Evolutionary conservation across 129 eudicot species (phyloP), one percentile per base, ranked within the genome.

Genomic region (Saussurea involucrata): DNA sequence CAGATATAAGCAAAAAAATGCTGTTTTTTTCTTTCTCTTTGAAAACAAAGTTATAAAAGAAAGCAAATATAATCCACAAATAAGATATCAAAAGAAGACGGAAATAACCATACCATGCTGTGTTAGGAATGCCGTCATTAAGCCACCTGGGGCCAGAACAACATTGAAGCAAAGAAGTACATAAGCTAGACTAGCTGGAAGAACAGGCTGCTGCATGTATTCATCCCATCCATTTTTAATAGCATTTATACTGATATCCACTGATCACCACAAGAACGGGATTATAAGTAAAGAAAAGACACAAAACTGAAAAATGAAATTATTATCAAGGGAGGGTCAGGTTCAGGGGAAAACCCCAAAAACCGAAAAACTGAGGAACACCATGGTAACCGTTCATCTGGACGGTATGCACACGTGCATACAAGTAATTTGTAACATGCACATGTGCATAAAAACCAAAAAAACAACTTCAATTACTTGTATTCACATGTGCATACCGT

Each of bases 161-260:
- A 87, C 90, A 76, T 95, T 95, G 83, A 90, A 95, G 86, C 86
- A 89, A 77, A 95, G 96, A 78, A 95, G 92, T 67, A 95, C 99
- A 81, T 90, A 95, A 61, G 99, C 99, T 69, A 95, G 82, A 90
- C 99, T 95, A 46, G 99, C 99, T 1, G 99, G 99, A 80, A 95
- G 97, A 86, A 95, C 95, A 81, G 99, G 99, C 89, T 90, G 99
- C 85, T 88, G 85, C 77, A 95, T 78, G 87, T 95, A 95, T 81
- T 95, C 99, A 77, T 83, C 65, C 99, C 95, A 92, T 27, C 99
- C 99, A 73, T 92, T 86, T 87, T 84, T 90, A 55, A 95, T 88
- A 61, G 97, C 85, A 75, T 74, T 88, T 79, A 89, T 74, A 70
- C 93, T 84, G 40, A 66, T 61, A 70, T 77, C 78, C 82, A 95